Percentiles rank a stretch among this genome's conserved stretches.
Conservation (phyloP, 371 early-diverging fungal species). For the Smittium mucronatum region DNA sequence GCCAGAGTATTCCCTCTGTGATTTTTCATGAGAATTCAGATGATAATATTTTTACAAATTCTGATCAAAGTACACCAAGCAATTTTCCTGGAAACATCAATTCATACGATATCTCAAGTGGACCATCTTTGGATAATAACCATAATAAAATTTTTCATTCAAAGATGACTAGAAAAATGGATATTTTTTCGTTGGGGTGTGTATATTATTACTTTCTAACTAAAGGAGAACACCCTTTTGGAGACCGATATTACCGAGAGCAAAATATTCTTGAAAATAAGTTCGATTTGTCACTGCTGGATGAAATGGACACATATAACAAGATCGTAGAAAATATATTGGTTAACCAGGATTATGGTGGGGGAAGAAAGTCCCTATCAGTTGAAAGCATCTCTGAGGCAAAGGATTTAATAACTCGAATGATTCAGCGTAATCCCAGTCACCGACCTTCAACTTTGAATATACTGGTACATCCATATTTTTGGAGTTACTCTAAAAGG, state of each 20-base stretch:
- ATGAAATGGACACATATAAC: conserved; percentile 43
- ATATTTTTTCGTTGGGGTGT: conserved; percentile 91
- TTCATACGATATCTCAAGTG: no score
- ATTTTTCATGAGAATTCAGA: no score
- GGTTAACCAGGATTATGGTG: background rate
- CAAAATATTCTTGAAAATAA: conserved; percentile 64
- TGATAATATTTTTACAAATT: no score
- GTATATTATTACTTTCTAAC: conserved; percentile 84
- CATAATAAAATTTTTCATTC: no score
- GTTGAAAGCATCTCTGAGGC: conserved; percentile 51
- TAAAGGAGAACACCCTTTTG: conserved; percentile 91
- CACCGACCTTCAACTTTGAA: conserved; percentile 59
- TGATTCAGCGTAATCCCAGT: conserved; percentile 65
- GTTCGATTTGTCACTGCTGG: conserved; percentile 52
- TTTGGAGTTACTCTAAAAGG: conserved; percentile 74
- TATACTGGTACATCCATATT: conserved; percentile 82
- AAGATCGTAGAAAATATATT: background rate
- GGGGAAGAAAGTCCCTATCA: background rate
- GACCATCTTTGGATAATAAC: no score
- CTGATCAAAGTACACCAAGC: background rate
- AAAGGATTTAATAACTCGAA: conserved; percentile 72
- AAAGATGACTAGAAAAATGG: conserved; percentile 77
- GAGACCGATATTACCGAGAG: conserved; percentile 75
- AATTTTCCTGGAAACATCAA: background rate
- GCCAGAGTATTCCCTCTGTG: no score